Percentiles rank a stretch among this genome's conserved stretches.
Evolutionary conservation across 805 yeast species (phyloP).

Genomic region (Metschnikowia peoriensis): DNA sequence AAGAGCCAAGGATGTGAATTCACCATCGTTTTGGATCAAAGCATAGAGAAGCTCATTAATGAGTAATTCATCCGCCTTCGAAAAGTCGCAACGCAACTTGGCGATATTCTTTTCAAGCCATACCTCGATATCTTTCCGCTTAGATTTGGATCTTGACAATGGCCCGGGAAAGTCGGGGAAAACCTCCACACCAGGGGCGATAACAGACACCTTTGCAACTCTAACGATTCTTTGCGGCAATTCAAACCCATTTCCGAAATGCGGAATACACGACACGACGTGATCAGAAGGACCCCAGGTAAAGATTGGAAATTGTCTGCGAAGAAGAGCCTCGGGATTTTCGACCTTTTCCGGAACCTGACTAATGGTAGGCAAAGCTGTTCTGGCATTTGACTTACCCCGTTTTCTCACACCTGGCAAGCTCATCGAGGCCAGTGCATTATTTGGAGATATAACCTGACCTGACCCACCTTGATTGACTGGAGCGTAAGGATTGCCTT

Average conservation of each 20-base stretch:
- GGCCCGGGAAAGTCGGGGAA: constrained; percentile 65
- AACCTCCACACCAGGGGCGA: constrained; percentile 24
- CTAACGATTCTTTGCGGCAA: constrained; percentile 32
- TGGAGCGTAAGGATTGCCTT: constrained; percentile 43
- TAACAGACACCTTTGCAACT: constrained; percentile 24
- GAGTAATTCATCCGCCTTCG: constrained; percentile 25
- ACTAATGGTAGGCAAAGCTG: constrained; percentile 6
- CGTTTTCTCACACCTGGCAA: constrained; percentile 5
- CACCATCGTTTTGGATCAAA: constrained; percentile 32
- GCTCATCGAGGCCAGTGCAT: background rate
- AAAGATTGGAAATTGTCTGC: constrained; percentile 74
- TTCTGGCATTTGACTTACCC: constrained; percentile 12
- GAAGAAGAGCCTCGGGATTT: constrained; percentile 54
- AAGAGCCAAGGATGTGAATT: constrained; percentile 26
- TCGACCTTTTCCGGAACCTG: constrained; percentile 22
- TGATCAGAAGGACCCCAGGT: constrained; percentile 49
- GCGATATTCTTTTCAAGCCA: constrained; percentile 44
- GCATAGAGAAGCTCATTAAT: constrained; percentile 30
- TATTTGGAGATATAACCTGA: constrained; percentile 1
- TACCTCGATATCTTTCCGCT: constrained; percentile 64
- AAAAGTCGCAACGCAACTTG: constrained; percentile 10
- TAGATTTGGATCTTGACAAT: constrained; percentile 52
- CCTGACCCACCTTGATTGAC: constrained; percentile 10
- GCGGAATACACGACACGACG: constrained; percentile 25
- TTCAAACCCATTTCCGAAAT: constrained; percentile 31